phyloP scores from a whole-genome alignment of 2,329 filamentous ascomycete genomes.

The Cladophialophora yegresii region DNA sequence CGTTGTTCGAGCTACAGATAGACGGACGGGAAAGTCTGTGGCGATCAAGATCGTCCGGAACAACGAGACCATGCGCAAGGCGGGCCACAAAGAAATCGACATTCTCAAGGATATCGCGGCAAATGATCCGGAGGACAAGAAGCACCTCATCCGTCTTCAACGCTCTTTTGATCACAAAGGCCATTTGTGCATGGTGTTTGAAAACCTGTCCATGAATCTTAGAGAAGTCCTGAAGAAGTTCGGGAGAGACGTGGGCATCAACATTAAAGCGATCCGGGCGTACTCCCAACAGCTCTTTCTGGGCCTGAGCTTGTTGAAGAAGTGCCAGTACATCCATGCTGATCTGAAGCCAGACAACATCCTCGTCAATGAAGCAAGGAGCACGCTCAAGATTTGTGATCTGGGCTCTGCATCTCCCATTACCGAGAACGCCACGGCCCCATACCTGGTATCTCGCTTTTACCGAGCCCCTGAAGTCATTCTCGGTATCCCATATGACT shows the following conservation, averaged over 20 bases:
- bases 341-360: constrained; percentile 99
- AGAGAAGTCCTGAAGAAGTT: constrained; percentile 95
- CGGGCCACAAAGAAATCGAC: constrained; percentile 89
- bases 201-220: constrained; percentile 88
- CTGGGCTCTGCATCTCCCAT: constrained; percentile 92
- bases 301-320: constrained; percentile 81
- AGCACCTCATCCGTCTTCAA: constrained; percentile 86
- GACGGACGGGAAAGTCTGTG: constrained; percentile 72
- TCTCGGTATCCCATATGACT: constrained; percentile 92
- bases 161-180: constrained; percentile 90
- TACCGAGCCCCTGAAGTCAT: constrained; percentile 98
- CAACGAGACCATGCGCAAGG: constrained; percentile 88
- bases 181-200: constrained; percentile 95
- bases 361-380: constrained; percentile 80
- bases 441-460: constrained; percentile 94
- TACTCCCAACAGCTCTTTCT: constrained; percentile 96
- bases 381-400: constrained; percentile 90
- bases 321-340: constrained; percentile 90
- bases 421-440: constrained; percentile 87
- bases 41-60: constrained; percentile 98
- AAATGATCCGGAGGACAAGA: constrained; percentile 83
- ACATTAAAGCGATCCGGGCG: constrained; percentile 78
- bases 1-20: constrained; percentile 84
- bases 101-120: constrained; percentile 85
- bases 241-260: constrained; percentile 90